phyloP scores from a whole-genome alignment of 2,329 filamentous ascomycete genomes.

The Emydomyces testavorans region DNA sequence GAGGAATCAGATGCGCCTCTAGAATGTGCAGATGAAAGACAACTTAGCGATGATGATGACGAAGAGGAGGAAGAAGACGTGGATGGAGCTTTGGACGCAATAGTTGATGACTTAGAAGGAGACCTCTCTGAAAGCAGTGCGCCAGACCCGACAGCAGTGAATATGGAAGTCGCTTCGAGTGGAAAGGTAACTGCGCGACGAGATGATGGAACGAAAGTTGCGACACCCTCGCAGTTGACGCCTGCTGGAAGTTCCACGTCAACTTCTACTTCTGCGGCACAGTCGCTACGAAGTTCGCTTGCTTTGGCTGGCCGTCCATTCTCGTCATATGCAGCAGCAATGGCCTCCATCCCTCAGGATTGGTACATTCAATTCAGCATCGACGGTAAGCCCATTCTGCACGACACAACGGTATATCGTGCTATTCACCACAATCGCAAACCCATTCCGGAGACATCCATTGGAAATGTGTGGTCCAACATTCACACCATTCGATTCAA shows the following conservation, averaged over 20 bases:
- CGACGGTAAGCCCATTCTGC: conserved; percentile 68
- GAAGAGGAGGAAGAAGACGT: conserved; percentile 48
- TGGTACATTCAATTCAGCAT: conserved; percentile 97
- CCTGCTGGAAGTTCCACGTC: conserved; percentile 37
- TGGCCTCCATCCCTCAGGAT: conserved; percentile 71
- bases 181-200: conserved; percentile 84
- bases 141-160: conserved; percentile 78
- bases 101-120: conserved; percentile 83
- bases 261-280: conserved; percentile 25
- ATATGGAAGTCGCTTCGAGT: conserved; percentile 73
- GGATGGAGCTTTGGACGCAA: conserved; percentile 59
- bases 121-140: conserved; percentile 63
- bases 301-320: conserved; percentile 49
- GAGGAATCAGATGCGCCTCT: conserved; percentile 58
- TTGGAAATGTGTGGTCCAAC: conserved; percentile 75
- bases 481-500: conserved; percentile 88
- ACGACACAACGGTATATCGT: conserved; percentile 91
- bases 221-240: conserved; percentile 60
- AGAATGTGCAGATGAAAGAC: conserved; percentile 88
- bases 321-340: conserved; percentile 68
- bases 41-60: conserved; percentile 50
- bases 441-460: conserved; percentile 52
- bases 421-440: conserved; percentile 67
- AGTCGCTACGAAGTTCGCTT: conserved; percentile 42
- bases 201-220: conserved; percentile 78